A percentile compares a stretch with the other conserved stretches of the same genome.
Conservation (phyloP, 108 stramenopile genomes). For the Phaeodactylum tricornutum region DNA sequence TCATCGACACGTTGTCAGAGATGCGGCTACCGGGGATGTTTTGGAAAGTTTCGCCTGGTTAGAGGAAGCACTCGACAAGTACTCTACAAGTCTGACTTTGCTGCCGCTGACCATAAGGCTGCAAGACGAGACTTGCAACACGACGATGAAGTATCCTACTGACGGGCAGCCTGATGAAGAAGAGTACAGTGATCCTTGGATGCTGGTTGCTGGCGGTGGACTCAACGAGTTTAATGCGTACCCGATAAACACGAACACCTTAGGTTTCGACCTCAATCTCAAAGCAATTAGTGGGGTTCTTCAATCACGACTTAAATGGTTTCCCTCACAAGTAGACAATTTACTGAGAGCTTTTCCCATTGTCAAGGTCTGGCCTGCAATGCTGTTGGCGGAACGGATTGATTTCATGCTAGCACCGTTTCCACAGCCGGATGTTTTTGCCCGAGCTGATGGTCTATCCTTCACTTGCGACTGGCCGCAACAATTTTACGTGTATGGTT, state of each 20-base stretch:
- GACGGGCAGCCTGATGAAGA: neutral
- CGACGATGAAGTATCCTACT: neutral
- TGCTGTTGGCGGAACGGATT: slow-evolving; percentile 3
- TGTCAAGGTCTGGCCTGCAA: neutral
- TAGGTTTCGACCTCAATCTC: neutral
- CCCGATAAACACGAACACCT: neutral
- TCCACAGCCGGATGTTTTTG: neutral
- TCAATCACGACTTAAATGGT: neutral
- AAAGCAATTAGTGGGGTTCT: neutral
- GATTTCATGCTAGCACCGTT: slow-evolving; percentile 3
- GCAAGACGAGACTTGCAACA: too few relatives aligned
- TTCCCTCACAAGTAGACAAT: slow-evolving; percentile 1
- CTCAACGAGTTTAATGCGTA: too few relatives aligned
- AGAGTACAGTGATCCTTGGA: neutral
- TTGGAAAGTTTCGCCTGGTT: slow-evolving; percentile 7
- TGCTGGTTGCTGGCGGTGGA: too few relatives aligned
- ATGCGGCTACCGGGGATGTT: neutral
- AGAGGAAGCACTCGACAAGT: slow-evolving; percentile 4
- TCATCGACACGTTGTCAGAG: slow-evolving; percentile 11
- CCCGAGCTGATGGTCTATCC: neutral
- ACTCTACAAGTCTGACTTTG: neutral
- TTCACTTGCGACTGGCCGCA: slow-evolving; percentile 2
- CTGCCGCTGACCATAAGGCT: too few relatives aligned
- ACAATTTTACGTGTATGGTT: slow-evolving; percentile 3
- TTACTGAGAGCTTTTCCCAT: neutral